phyloP scores from a whole-genome alignment of 345 rosid genomes.

The Rhodamnia argentea region DNA sequence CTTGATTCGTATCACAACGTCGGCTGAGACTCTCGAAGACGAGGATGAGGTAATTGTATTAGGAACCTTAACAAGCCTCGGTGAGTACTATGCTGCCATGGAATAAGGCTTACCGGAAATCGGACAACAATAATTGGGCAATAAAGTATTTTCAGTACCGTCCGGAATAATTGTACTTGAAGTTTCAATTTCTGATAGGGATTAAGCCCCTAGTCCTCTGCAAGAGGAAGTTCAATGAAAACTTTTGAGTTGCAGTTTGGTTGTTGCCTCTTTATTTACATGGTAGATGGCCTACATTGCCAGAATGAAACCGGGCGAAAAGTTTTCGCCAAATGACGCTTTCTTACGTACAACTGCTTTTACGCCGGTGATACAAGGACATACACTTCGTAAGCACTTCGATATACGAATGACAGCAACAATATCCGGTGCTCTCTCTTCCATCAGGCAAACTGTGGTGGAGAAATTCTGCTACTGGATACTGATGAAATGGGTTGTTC shows the following conservation, averaged over 20 bases:
- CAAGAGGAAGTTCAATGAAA: neutral
- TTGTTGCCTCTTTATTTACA: neutral
- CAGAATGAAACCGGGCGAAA: neutral
- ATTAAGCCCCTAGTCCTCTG: neutral
- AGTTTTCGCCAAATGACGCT: neutral
- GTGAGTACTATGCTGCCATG: neutral
- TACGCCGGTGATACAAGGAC: neutral
- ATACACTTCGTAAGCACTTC: neutral
- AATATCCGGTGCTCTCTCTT: neutral
- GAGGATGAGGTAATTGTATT: neutral
- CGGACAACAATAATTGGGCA: neutral
- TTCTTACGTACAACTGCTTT: neutral
- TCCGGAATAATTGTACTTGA: neutral
- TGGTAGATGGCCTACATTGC: neutral
- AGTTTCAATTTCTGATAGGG: neutral
- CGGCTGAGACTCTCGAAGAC: slow-evolving; percentile 1
- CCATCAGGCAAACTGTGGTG: neutral
- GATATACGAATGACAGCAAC: neutral
- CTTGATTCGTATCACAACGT: slow-evolving; percentile 69
- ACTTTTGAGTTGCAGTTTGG: neutral
- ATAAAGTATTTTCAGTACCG: neutral
- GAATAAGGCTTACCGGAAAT: neutral
- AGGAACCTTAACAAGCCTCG: neutral
- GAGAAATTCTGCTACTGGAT: neutral
- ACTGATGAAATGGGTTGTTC: neutral